These are phyloP conservation scores for Phytophthora parvispora DNA, from an alignment of 352 stramenopile species.

Conservation along the genomic window DNA sequence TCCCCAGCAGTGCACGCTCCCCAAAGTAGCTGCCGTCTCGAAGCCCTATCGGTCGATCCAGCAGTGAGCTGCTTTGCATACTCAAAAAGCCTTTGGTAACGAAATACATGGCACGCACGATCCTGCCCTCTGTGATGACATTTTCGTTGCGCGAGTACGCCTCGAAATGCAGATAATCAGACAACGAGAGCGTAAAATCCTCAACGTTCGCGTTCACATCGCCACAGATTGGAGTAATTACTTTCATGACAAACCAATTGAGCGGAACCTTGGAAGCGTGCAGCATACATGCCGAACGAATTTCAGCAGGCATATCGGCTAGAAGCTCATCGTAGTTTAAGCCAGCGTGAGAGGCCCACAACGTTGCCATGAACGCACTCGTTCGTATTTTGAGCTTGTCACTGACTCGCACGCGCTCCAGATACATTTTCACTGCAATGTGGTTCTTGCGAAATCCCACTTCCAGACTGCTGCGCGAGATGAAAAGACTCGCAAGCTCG, in stretches of 20 bases:
- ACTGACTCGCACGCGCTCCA: constrained; percentile 44
- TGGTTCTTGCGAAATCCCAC: constrained; percentile 66
- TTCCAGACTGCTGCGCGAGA: constrained; percentile 59
- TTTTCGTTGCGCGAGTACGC: constrained; percentile 60
- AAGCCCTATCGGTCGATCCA: constrained; percentile 15
- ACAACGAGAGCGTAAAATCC: constrained; percentile 29
- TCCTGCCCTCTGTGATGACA: constrained; percentile 64
- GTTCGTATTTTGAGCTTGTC: constrained; percentile 34
- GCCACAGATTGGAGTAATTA: constrained; percentile 42
- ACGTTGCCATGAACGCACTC: constrained; percentile 49
- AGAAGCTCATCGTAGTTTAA: constrained; percentile 42
- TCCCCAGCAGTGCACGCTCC: constrained; percentile 54
- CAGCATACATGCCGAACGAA: neutral
- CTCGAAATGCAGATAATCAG: constrained; percentile 56
- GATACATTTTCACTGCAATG: constrained; percentile 52
- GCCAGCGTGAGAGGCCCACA: constrained; percentile 61
- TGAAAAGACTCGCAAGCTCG: constrained; percentile 57
- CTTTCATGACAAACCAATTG: constrained; percentile 39
- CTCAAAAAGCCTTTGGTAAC: constrained; percentile 61
- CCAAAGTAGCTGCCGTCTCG: constrained; percentile 59
- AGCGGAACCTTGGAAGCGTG: neutral
- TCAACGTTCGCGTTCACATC: constrained; percentile 23
- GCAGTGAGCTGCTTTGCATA: constrained; percentile 27
- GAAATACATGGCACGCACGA: constrained; percentile 70
- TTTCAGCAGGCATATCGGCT: neutral